Percentiles rank a stretch among this genome's conserved stretches.
Evolutionary conservation across 2,329 filamentous ascomycete genomes (phyloP).

Genomic region (Neofusicoccum umdonicola): DNA sequence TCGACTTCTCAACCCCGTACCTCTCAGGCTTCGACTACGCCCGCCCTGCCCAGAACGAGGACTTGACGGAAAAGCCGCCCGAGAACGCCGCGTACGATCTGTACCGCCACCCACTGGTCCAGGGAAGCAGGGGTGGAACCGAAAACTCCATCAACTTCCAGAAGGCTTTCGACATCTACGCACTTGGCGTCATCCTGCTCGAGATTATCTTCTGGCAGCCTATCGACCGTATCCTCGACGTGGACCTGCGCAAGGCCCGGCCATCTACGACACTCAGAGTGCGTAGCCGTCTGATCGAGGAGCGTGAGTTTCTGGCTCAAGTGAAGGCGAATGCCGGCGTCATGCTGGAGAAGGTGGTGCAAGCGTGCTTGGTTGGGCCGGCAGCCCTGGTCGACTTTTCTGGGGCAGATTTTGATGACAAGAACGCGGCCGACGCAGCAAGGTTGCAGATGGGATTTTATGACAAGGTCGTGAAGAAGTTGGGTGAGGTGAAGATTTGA

Average conservation of each 20-base stretch:
- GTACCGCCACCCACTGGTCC: conserved; percentile 51
- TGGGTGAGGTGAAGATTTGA: conserved; percentile 28
- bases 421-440: conserved; percentile 29
- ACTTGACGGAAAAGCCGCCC: conserved; percentile 51
- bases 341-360: conserved; percentile 27
- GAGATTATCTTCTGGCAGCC: conserved; percentile 56
- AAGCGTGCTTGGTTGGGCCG: conserved; percentile 31
- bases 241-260: conserved; percentile 37
- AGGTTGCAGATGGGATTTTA: conserved; percentile 32
- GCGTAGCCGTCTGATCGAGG: conserved; percentile 28
- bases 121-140: conserved; percentile 28
- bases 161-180: conserved; percentile 55
- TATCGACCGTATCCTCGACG: conserved; percentile 44
- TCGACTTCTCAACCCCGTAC: conserved; percentile 44
- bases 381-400: conserved; percentile 25
- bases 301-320: conserved; percentile 22
- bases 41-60: conserved; percentile 50
- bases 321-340: conserved; percentile 30
- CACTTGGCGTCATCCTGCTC: conserved; percentile 52
- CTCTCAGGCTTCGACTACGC: conserved; percentile 57
- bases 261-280: conserved; percentile 41
- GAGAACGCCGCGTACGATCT: conserved; percentile 48
- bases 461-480: conserved; percentile 30
- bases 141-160: conserved; percentile 33
- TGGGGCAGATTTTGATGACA: conserved; percentile 27